These are phyloP conservation scores for Umbellularia californica DNA, from an alignment of 164 flowering plant genomes.

Conservation along the genomic window DNA sequence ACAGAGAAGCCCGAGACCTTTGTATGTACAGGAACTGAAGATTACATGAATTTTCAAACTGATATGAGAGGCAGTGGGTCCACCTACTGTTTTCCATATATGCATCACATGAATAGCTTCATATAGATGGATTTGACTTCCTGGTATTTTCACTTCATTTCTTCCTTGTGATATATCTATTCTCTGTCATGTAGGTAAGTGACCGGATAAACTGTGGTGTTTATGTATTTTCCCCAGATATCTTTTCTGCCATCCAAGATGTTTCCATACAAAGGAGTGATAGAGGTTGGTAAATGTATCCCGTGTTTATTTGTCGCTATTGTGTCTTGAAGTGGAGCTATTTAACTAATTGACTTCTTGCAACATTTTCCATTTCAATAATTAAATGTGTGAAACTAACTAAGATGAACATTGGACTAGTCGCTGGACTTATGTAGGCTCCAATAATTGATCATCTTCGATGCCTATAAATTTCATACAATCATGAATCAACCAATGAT, in stretches of 20 bases:
- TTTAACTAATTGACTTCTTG: neutral
- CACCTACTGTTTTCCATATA: neutral
- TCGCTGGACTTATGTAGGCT: neutral
- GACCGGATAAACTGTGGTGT: slow-evolving; percentile 97
- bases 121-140: neutral
- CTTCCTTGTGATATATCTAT: neutral
- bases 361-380: neutral
- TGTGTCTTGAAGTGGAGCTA: neutral
- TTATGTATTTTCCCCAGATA: slow-evolving; percentile 84
- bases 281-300: slow-evolving; percentile 51
- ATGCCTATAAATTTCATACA: neutral
- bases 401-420: neutral
- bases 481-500: neutral
- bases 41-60: neutral
- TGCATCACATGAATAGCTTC: neutral
- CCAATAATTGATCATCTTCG: neutral
- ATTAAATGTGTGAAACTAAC: neutral
- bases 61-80: neutral
- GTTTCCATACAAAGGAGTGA: slow-evolving; percentile 76
- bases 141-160: neutral
- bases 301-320: neutral
- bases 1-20: slow-evolving; percentile 98
- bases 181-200: slow-evolving; percentile 62
- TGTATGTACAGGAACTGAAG: slow-evolving; percentile 44
- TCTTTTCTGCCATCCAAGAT: slow-evolving; percentile 68